Evolutionary conservation across 768 basidiomycete genomes (phyloP), one percentile per base, ranked within the genome.

Genomic region (Mycena vitilis): DNA sequence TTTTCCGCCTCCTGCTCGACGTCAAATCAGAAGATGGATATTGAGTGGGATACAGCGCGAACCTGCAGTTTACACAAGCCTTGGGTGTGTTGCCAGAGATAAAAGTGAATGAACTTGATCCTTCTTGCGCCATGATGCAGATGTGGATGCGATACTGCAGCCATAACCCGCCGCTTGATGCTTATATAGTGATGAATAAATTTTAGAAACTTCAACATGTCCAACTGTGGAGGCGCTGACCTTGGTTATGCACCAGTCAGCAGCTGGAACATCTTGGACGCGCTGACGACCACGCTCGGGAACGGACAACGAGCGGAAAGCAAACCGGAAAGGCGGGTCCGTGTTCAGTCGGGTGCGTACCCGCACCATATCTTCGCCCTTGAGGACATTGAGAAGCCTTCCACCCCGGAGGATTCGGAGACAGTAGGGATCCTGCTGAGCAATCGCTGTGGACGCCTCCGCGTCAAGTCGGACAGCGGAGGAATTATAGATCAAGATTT

Each of bases 11-110:
- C 42, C 67, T 68, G 42, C 23, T 23, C 16, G 42, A 15, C 12
- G 13, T 58, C 23, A 54, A 56, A 20, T 7, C 18, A 18, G 4
- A 37, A 30, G 10, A 22, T 38, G 6, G 30, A 40, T 18, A 34
- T 10, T 30, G 30, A 30, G 2, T 30, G 30, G 5, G n/a, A n/a
- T n/a, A 30, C 5, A 30, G 2, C 23, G 51, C 52, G 38, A 25
- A 70, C 73, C 68, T 71, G 70, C 73, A 73, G 52, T 73, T 73
- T 34, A 70, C 52, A 45, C 73, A 73, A 23, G 73, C 71, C 2
- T 56, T 61, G 12, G 61, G 54, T 23, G 71, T 73, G 20, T 57
- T 10, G 15, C 58, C 5, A 10, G 56, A 47, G 9, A 57, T 20
- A 15, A 40, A 11, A 4, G 62, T 55, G 20, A 67, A 42, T 20